Conservation (phyloP, 257 asterid genomes). For the Forsythia suspensa region DNA sequence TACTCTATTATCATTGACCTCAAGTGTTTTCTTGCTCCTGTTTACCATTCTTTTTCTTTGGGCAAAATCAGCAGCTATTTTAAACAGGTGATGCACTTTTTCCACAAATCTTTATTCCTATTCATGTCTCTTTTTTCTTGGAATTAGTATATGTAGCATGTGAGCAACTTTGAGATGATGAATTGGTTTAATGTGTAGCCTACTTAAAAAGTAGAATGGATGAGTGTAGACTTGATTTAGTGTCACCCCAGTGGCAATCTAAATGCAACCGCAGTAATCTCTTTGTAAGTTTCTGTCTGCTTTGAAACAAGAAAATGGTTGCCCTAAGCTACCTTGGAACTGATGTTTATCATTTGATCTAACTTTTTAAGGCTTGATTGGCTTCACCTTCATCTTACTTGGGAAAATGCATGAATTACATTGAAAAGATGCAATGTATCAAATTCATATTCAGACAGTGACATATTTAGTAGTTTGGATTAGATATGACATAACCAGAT, state of each 20-base stretch:
- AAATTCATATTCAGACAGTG: neutral
- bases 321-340: neutral
- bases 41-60: constrained; percentile 78
- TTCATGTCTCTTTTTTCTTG: neutral
- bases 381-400: neutral
- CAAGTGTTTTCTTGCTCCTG: constrained; percentile 77
- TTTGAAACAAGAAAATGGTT: neutral
- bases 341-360: neutral
- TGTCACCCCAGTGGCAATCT: too few relatives aligned
- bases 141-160: neutral
- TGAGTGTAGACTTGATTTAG: too few relatives aligned
- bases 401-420: neutral
- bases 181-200: neutral
- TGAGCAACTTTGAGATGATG: neutral
- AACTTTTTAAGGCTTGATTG: neutral
- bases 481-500: neutral
- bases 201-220: too few relatives aligned
- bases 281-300: neutral
- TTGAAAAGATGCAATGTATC: neutral
- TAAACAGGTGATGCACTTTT: constrained; percentile 57
- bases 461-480: too few relatives aligned
- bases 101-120: neutral
- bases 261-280: too few relatives aligned
- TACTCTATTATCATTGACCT: constrained; percentile 61
- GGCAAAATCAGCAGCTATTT: constrained; percentile 87